Evolutionary conservation across 2,329 filamentous ascomycete species (phyloP), one percentile per base, ranked within the genome.

Genomic region (Paracamarosporium sp.): DNA sequence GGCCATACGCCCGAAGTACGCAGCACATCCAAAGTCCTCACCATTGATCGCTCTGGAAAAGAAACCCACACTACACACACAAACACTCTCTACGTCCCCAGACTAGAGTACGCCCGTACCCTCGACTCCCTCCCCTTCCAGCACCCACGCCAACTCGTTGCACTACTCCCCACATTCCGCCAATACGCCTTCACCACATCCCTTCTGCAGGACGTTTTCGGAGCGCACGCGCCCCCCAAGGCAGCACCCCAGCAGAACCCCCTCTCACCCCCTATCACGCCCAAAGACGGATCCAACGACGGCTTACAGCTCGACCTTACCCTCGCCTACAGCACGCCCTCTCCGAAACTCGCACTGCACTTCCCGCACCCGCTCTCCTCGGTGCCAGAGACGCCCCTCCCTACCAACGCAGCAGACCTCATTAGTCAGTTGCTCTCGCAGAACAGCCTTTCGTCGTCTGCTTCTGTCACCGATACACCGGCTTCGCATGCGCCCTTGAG

Each of bases 101-200:
- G 91, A 73, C 85, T 87, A 2, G 90, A 92, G 8, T 92, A 89
- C 64, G 89, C 88, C 0, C 85, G 88, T 55, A 81, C 82, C 3
- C 74, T 96, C 8, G 85, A 84, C 1, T 86, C 89, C 54, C 80
- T 95, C 30, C 87, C 90, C 0, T 94, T 96, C 69, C 86, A 87
- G 2, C 92, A 96, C 68, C 92, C 92, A 0, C 85, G 87, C 48
- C 91, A 96, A 70, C 79, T 96, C 4, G 79, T 93, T 6, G 83
- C 86, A 52, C 86, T 93, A 70, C 81, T 96, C n/a, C 90, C 91
- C 0, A 64, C 64, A 3, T 61, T 95, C 15, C 83, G 92, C 13
- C 91, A 95, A 72, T 95, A 92, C 69, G 89, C 89, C 0, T 87
- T 90, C 63, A 79, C 92, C 4, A 86, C 86, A 1, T 85, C 81